Evolutionary conservation across 176 grass and related monocot species (phyloP).

Genomic region (Stipa capillata): DNA sequence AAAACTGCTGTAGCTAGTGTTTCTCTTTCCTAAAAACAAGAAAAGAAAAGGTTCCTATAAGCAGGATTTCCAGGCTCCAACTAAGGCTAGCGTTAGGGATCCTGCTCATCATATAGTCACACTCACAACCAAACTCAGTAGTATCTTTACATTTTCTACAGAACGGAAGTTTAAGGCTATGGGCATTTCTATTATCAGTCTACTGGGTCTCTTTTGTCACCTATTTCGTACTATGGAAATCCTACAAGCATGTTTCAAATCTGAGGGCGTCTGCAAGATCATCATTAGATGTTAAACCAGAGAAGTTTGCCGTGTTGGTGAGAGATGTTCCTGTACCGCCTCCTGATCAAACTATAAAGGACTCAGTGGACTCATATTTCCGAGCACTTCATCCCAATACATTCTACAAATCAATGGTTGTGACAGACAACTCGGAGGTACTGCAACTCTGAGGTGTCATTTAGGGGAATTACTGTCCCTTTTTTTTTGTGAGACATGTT

Average conservation of each 20-base stretch:
- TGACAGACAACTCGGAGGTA: slow-evolving; percentile 68
- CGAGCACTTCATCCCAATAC: slow-evolving; percentile 69
- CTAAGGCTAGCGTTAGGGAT: background rate
- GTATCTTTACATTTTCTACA: slow-evolving; percentile 30
- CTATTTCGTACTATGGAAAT: slow-evolving; percentile 79
- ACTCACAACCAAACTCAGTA: background rate
- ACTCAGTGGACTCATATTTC: slow-evolving; percentile 78
- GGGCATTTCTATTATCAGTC: slow-evolving; percentile 67
- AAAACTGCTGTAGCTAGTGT: background rate
- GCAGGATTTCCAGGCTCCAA: background rate
- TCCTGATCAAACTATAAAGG: slow-evolving; percentile 65
- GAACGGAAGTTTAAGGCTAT: slow-evolving; percentile 29
- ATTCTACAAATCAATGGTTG: slow-evolving; percentile 80
- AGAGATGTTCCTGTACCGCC: slow-evolving; percentile 49
- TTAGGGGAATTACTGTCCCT: background rate
- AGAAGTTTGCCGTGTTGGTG: slow-evolving; percentile 72
- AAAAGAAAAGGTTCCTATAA: background rate
- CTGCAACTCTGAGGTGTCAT: background rate
- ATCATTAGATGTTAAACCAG: slow-evolving; percentile 50
- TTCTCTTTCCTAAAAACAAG: background rate
- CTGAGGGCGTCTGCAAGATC: slow-evolving; percentile 67
- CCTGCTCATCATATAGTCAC: background rate
- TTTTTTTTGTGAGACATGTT: slow-evolving; percentile 7
- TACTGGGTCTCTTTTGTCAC: slow-evolving; percentile 91
- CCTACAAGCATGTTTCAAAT: slow-evolving; percentile 79